Evolutionary conservation across 352 stramenopile species (phyloP), one percentile per base, ranked within the genome.

Genomic region (Peronospora belbahrii): DNA sequence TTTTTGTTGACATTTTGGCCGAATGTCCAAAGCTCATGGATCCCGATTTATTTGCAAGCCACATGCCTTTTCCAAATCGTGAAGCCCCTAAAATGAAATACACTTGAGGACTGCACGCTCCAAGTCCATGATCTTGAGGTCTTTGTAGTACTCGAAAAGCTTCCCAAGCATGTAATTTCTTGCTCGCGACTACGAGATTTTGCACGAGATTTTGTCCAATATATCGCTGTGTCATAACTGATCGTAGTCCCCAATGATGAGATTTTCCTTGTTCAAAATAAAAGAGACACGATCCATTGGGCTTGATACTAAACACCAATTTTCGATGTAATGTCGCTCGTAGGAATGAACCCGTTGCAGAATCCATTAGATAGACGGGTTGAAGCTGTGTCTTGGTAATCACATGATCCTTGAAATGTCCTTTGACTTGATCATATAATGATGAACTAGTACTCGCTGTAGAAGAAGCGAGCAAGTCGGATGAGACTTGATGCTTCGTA

Each of bases 21-120:
- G 48, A 19, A 11, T 56, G 59, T 0, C 41, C 35, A 8, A 56
- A 52, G 27, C 48, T 62, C 9, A 28, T 58, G 1, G 35, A 52
- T 8, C 48, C 58, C 3, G 48, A 24, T 23, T 71, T 74, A 17
- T 80, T 73, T 10, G 70, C 73, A 20, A 86, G 60, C 70, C 73
- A 91, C 77, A 88, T 88, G 52, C 77, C 77, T 44, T 89, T 88
- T 11, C 80, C 80, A 18, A 91, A 91, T 6, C 80, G 68, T 2
- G 77, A 68, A 6, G 74, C 86, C 56, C 77, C 85, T 24, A 91
- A 38, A 30, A 91, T 80, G 24, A 91, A 36, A 44, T 88, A 85
- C 13, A 91, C 62, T 14, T 45, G 48, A 5, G 52, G 62, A 34
- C 59, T 65, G 13, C 48, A 60, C 0, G 1, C 28, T 22, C 52